A percentile compares a stretch with the other conserved stretches of the same genome.
Conservation (phyloP, 2,329 filamentous ascomycete genomes). For the Monosporascus sp. region DNA sequence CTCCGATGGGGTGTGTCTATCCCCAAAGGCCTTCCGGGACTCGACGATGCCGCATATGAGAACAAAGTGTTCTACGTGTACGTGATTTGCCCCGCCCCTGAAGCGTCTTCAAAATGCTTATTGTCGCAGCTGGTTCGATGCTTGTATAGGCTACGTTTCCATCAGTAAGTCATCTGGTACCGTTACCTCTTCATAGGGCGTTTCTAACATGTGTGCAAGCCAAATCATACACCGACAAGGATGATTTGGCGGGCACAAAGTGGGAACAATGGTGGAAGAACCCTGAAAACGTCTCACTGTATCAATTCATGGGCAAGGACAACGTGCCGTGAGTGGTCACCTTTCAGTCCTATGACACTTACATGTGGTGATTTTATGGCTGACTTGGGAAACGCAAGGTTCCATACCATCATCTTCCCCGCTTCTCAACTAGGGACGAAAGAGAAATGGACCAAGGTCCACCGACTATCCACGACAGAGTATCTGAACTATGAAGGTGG, state of each 20-base stretch:
- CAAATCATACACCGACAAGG: conserved; percentile 71
- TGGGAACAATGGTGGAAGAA: conserved; percentile 97
- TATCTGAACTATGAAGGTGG: conserved; percentile 84
- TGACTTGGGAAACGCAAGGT: conserved; percentile 28
- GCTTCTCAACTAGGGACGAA: conserved; percentile 77
- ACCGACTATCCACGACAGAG: conserved; percentile 85
- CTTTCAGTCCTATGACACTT: neutral
- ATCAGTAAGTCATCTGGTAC: conserved; percentile 40
- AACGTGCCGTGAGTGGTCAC: conserved; percentile 47
- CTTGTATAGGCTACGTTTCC: conserved; percentile 90
- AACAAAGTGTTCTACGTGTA: conserved; percentile 77
- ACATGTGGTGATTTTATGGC: too few species aligned
- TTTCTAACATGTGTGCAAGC: conserved; percentile 25
- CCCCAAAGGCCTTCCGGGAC: conserved; percentile 39
- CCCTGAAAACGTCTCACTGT: conserved; percentile 79
- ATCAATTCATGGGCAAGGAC: conserved; percentile 95
- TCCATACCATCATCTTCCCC: conserved; percentile 90
- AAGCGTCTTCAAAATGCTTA: neutral
- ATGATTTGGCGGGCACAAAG: conserved; percentile 33
- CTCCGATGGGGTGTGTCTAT: conserved; percentile 71
- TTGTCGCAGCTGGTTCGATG: conserved; percentile 58
- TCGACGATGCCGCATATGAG: conserved; percentile 32
- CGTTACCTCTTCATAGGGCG: too few species aligned
- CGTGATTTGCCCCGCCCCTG: neutral
- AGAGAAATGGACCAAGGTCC: conserved; percentile 83